These are phyloP conservation scores for Apiotrichum sp. DNA, from an alignment of 1,284 basidiomycete genomes.

Conservation along the genomic window DNA sequence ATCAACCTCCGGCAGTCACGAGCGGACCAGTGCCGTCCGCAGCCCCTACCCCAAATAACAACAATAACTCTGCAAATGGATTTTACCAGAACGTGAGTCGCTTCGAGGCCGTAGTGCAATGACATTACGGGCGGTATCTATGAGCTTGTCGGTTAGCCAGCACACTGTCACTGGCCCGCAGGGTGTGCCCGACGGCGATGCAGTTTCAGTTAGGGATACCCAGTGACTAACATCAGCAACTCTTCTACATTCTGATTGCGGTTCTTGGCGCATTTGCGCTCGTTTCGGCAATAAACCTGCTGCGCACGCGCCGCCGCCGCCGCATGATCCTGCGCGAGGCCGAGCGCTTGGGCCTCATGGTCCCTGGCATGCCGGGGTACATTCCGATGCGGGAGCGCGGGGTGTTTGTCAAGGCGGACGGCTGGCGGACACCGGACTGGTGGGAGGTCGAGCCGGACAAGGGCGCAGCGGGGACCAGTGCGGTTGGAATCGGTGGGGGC, in stretches of 20 bases:
- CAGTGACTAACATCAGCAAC: slow-evolving; percentile 10
- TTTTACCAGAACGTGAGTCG: too few relatives aligned
- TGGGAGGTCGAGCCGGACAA: slow-evolving; percentile 31
- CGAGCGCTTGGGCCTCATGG: slow-evolving; percentile 36
- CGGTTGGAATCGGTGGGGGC: neutral
- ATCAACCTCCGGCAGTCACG: too few relatives aligned
- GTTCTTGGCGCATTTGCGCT: slow-evolving; percentile 36
- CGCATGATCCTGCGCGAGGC: slow-evolving; percentile 35
- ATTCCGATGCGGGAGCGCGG: slow-evolving; percentile 35
- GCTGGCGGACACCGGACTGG: slow-evolving; percentile 34
- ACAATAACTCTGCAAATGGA: too few relatives aligned
- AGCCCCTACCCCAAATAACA: too few relatives aligned
- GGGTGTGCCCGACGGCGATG: too few relatives aligned
- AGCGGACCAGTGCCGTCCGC: too few relatives aligned
- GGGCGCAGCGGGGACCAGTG: neutral
- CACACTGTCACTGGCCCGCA: too few relatives aligned
- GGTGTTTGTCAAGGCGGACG: slow-evolving; percentile 20
- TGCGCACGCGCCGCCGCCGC: slow-evolving; percentile 33
- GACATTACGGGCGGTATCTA: too few relatives aligned
- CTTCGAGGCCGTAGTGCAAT: too few relatives aligned
- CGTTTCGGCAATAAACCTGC: slow-evolving; percentile 33
- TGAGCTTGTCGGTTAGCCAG: too few relatives aligned
- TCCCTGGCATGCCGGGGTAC: slow-evolving; percentile 42
- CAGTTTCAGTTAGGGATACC: too few relatives aligned
- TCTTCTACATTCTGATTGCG: slow-evolving; percentile 46